phyloP scores from a whole-genome alignment of 352 stramenopile genomes.

The Globisporangium polare region DNA sequence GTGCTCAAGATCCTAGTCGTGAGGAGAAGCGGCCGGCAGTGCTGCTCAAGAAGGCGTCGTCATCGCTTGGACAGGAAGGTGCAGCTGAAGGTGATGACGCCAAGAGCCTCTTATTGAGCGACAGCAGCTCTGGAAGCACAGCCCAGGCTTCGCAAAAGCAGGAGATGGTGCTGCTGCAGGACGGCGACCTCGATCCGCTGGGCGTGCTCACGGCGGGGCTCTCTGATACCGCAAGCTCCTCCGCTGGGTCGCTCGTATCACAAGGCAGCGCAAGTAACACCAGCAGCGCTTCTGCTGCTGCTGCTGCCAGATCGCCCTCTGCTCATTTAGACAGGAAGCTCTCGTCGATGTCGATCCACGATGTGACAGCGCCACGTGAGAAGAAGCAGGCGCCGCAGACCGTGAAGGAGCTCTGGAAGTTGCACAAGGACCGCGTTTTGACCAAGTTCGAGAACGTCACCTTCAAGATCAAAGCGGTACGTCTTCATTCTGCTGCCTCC shows the following conservation, averaged over 20 bases:
- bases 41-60: slow-evolving; percentile 3
- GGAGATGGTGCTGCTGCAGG: slow-evolving; percentile 58
- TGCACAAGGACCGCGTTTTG: slow-evolving; percentile 63
- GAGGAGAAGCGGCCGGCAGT: slow-evolving; percentile 3
- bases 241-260: background rate
- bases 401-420: slow-evolving; percentile 60
- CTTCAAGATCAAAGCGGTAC: slow-evolving; percentile 74
- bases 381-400: slow-evolving; percentile 20
- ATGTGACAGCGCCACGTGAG: background rate
- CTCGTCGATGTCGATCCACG: slow-evolving; percentile 7
- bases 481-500: background rate
- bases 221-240: slow-evolving; percentile 8
- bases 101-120: background rate
- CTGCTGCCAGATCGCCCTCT: background rate
- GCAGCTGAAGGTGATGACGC: background rate
- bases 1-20: background rate
- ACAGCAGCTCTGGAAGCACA: background rate
- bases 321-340: background rate
- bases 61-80: background rate
- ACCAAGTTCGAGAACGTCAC: slow-evolving; percentile 58
- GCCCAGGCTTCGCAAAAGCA: slow-evolving; percentile 5
- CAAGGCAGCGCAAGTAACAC: background rate
- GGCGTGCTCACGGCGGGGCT: slow-evolving; percentile 42
- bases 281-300: background rate
- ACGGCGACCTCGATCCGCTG: slow-evolving; percentile 68